Conservation (phyloP, 2,329 filamentous ascomycete species). For the Phyllosticta citrichinensis region DNA sequence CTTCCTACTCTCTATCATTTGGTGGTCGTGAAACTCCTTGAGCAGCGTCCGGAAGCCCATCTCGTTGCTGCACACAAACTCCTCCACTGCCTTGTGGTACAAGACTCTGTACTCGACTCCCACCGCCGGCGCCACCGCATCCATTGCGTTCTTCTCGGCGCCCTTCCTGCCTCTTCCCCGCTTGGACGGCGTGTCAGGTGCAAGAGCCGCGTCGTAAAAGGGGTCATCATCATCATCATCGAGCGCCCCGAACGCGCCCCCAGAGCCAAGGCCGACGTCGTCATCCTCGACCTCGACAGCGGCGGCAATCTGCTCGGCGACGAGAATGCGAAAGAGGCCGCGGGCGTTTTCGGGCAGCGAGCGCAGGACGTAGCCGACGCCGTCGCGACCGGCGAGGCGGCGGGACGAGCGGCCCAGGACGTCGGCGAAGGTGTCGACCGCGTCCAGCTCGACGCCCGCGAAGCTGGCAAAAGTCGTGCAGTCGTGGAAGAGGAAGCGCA, state of each 20-base stretch:
- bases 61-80: conserved; percentile 94
- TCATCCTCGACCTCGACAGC: conserved; percentile 49
- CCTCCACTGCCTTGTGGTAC: conserved; percentile 91
- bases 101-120: conserved; percentile 84
- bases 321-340: conserved; percentile 72
- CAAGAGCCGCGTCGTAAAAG: conserved; percentile 18
- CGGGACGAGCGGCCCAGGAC: conserved; percentile 72
- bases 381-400: conserved; percentile 78
- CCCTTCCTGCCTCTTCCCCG: conserved; percentile 14
- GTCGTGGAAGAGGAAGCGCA: conserved; percentile 87
- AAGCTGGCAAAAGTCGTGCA: conserved; percentile 79
- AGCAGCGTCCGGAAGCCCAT: conserved; percentile 89
- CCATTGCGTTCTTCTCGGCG: conserved; percentile 16
- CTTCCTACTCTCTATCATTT: conserved; percentile 86
- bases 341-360: conserved; percentile 87
- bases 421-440: conserved; percentile 83
- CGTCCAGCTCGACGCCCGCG: conserved; percentile 55
- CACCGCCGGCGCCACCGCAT: conserved; percentile 29
- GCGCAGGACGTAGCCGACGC: conserved; percentile 81
- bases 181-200: conserved; percentile 15
- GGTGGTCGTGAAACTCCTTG: conserved; percentile 97
- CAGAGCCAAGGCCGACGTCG: conserved; percentile 31
- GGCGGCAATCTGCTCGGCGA: conserved; percentile 70
- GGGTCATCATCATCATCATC: conserved; percentile 21
- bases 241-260: conserved; percentile 28